phyloP scores from a whole-genome alignment of 495 filamentous ascomycete species.

The Choiromyces venosus region DNA sequence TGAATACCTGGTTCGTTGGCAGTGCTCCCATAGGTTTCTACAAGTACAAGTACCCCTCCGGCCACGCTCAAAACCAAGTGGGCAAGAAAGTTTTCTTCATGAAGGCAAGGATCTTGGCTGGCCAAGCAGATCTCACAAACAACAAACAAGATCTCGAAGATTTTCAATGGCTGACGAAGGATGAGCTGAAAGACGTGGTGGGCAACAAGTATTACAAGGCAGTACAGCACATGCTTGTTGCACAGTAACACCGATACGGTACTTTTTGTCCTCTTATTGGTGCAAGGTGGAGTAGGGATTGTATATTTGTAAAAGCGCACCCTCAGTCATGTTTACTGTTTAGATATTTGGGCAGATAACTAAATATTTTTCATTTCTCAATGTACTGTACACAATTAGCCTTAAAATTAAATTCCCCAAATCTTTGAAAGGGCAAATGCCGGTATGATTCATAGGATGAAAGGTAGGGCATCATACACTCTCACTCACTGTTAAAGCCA shows the following conservation, averaged over 20 bases:
- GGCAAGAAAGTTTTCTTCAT: constrained; percentile 91
- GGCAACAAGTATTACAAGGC: constrained; percentile 60
- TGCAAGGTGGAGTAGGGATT: not conserved
- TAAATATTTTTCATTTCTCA: not conserved
- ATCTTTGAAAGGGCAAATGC: not conserved
- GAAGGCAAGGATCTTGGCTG: constrained; percentile 91
- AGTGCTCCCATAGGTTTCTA: constrained; percentile 81
- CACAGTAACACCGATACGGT: constrained; percentile 50
- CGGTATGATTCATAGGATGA: not conserved
- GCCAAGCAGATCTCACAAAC: constrained; percentile 72
- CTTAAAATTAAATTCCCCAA: not conserved
- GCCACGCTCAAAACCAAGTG: constrained; percentile 42
- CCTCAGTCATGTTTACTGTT: not conserved
- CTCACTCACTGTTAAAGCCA: not conserved
- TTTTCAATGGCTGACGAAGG: constrained; percentile 86
- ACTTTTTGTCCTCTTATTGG: not conserved
- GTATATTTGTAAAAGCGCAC: not conserved
- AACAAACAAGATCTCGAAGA: constrained; percentile 70
- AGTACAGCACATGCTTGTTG: constrained; percentile 74
- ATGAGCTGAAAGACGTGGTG: constrained; percentile 69
- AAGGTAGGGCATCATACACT: not conserved
- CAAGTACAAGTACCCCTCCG: constrained; percentile 47
- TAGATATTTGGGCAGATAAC: not conserved
- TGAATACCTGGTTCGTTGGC: constrained; percentile 98
- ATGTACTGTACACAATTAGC: not conserved